Conservation (phyloP, 257 asterid species). For the Solanum dulcamara region DNA sequence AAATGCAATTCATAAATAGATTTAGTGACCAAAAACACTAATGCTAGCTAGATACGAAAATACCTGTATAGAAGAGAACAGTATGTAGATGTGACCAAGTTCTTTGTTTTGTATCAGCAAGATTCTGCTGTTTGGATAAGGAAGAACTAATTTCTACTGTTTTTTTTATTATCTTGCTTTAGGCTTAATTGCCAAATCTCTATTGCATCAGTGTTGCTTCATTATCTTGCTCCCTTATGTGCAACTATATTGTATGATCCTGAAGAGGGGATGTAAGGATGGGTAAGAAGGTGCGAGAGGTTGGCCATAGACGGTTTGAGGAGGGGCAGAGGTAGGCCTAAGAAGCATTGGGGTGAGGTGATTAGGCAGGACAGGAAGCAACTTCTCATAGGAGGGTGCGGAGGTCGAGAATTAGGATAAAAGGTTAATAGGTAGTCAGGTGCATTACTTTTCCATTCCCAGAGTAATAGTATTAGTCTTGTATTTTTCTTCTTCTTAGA, state of each 20-base stretch:
- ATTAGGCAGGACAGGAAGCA: rapidly evolving
- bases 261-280: neutral
- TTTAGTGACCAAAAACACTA: neutral
- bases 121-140: neutral
- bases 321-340: neutral
- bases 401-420: neutral
- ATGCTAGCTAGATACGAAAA: too few species aligned
- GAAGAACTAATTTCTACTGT: neutral
- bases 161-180: neutral
- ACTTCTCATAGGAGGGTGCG: neutral
- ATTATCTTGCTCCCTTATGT: neutral
- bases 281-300: neutral
- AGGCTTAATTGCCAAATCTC: neutral
- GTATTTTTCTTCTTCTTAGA: too few species aligned
- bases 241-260: neutral
- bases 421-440: neutral
- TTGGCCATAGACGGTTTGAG: neutral
- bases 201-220: neutral
- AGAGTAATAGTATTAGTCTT: too few species aligned
- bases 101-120: neutral
- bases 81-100: neutral
- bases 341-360: neutral
- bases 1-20: neutral
- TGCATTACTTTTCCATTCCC: neutral
- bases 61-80: neutral